A percentile compares a stretch with the other conserved stretches of the same genome.
Conservation (phyloP, 208 protist species). For the Wallacemonas rigidus region DNA sequence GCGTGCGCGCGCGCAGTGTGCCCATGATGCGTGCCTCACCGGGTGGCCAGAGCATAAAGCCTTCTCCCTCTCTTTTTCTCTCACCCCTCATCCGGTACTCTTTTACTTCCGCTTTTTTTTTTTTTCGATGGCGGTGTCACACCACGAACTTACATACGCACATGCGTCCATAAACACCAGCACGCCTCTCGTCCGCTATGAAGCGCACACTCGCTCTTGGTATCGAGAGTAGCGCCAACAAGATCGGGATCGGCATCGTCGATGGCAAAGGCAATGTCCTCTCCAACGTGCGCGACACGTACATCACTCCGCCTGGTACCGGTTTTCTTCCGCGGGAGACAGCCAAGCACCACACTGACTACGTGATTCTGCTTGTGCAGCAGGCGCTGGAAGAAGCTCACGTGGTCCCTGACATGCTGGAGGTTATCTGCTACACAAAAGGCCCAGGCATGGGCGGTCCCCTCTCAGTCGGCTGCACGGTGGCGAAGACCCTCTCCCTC, state of each 20-base stretch:
- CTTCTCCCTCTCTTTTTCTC: too few relatives aligned
- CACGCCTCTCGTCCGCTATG: neutral
- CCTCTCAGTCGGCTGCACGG: slow-evolving; percentile 88
- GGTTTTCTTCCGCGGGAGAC: slow-evolving; percentile 99
- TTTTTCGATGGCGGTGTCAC: too few relatives aligned
- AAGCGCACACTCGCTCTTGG: slow-evolving; percentile 87
- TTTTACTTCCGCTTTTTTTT: too few relatives aligned
- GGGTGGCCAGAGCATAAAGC: too few relatives aligned
- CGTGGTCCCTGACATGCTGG: slow-evolving; percentile 86
- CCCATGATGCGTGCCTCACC: too few relatives aligned
- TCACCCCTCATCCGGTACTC: too few relatives aligned
- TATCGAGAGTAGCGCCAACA: slow-evolving; percentile 99
- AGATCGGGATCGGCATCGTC: slow-evolving; percentile 98
- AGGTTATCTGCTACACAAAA: slow-evolving; percentile 97
- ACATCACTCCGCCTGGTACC: slow-evolving; percentile 96
- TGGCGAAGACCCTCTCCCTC: slow-evolving; percentile 76
- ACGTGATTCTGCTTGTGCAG: slow-evolving; percentile 84
- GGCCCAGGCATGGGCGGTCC: slow-evolving; percentile 97
- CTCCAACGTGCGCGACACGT: slow-evolving; percentile 97
- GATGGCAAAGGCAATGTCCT: slow-evolving; percentile 93
- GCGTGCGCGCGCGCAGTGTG: too few relatives aligned
- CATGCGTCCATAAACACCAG: too few relatives aligned
- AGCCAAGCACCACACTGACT: slow-evolving; percentile 96
- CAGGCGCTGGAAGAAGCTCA: slow-evolving; percentile 93
- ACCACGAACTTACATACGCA: too few relatives aligned